phyloP scores from a whole-genome alignment of 805 yeast species.

The Cyberlindnera euphorbiae region DNA sequence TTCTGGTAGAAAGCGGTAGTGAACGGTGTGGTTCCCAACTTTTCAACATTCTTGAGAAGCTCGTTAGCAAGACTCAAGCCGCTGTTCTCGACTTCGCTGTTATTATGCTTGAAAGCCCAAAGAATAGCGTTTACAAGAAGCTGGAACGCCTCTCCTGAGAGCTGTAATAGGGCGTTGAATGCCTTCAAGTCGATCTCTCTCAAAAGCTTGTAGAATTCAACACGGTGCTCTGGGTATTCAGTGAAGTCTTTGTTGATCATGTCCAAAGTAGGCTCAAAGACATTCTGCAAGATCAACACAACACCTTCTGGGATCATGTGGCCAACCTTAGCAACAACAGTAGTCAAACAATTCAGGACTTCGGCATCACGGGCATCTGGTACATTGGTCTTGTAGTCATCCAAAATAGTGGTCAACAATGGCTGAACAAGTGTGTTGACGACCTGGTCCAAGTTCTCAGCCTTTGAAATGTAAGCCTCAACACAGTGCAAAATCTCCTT shows the following conservation, averaged over 20 bases:
- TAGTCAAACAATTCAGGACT: conserved; percentile 90
- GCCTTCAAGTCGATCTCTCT: conserved; percentile 83
- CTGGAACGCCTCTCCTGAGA: conserved; percentile 90
- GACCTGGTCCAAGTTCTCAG: conserved; percentile 77
- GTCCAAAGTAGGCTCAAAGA: conserved; percentile 88
- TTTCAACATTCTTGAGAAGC: conserved; percentile 78
- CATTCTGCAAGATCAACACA: conserved; percentile 79
- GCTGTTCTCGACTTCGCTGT: conserved; percentile 91
- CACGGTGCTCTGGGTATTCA: conserved; percentile 97
- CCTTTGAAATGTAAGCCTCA: conserved; percentile 83
- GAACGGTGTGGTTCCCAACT: conserved; percentile 61
- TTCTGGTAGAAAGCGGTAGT: conserved; percentile 83
- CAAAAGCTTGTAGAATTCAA: conserved; percentile 87
- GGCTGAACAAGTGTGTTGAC: conserved; percentile 81
- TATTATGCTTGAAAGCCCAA: conserved; percentile 98
- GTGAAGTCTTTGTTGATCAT: conserved; percentile 96
- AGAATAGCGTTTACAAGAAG: conserved; percentile 87
- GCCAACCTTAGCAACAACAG: conserved; percentile 84
- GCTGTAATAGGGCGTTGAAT: conserved; percentile 78
- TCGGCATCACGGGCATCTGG: conserved; percentile 98
- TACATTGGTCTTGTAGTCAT: conserved; percentile 82
- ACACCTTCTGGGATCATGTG: conserved; percentile 86
- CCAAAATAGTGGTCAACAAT: conserved; percentile 76
- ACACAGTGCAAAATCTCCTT: conserved; percentile 87
- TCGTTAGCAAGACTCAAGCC: conserved; percentile 85